Evolutionary conservation across 2,329 filamentous ascomycete species (phyloP).

Genomic region (Scedosporium minutisporum): DNA sequence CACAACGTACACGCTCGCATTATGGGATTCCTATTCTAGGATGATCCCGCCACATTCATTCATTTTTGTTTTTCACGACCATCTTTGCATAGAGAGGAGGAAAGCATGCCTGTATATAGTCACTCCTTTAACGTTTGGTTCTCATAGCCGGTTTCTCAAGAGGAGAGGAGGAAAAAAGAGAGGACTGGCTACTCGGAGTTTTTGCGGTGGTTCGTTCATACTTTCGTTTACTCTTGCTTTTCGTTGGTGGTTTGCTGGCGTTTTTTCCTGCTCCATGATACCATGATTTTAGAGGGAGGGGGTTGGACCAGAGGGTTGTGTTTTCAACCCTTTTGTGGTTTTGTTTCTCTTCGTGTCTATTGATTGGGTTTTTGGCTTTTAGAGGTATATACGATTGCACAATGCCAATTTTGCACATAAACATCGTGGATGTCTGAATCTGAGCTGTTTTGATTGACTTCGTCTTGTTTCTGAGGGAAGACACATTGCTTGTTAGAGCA

Average conservation of each 20-base stretch:
- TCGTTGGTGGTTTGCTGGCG: background rate
- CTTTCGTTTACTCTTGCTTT: background rate
- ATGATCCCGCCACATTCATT: background rate
- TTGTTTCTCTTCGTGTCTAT: background rate
- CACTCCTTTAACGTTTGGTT: background rate
- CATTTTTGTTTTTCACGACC: background rate
- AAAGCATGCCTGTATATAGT: background rate
- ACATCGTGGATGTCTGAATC: background rate
- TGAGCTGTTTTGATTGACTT: background rate
- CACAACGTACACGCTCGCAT: background rate
- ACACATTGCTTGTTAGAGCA: background rate
- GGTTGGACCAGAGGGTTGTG: background rate
- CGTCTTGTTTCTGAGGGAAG: background rate
- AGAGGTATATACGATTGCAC: background rate
- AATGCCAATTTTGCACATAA: background rate
- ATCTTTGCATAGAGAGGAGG: background rate
- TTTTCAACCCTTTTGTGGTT: background rate
- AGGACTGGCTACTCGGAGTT: background rate
- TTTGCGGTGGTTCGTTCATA: background rate
- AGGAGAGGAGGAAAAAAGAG: background rate
- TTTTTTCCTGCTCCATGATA: background rate
- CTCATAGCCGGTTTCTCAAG: background rate
- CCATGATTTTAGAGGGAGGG: background rate
- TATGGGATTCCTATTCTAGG: too few species aligned
- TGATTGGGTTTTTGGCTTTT: background rate